A percentile compares a stretch with the other conserved stretches of the same genome.
Evolutionary conservation across 1,284 basidiomycete species (phyloP).

Genomic region (Trichosporon sp.): DNA sequence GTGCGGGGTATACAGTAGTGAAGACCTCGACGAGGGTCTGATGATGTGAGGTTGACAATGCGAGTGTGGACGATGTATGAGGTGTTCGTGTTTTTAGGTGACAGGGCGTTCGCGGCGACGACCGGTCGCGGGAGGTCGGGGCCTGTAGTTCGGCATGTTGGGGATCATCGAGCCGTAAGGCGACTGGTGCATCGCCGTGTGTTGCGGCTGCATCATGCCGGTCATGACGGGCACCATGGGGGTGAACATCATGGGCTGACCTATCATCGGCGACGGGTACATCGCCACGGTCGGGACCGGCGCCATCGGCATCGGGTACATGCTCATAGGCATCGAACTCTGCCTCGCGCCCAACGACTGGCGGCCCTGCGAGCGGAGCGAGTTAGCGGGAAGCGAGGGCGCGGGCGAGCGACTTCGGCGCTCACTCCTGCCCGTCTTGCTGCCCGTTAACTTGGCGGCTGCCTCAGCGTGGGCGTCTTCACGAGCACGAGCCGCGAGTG

Average conservation of each 20-base stretch:
- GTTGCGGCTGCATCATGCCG: conserved; percentile 1
- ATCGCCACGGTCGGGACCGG: neutral
- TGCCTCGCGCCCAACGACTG: conserved; percentile 2
- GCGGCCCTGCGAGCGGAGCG: conserved; percentile 13
- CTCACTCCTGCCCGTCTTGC: neutral
- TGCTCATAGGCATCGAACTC: neutral
- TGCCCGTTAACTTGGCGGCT: conserved; percentile 1
- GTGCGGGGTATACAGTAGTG: neutral
- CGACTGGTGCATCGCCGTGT: neutral
- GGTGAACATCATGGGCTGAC: conserved; percentile 12
- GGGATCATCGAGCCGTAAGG: conserved; percentile 7
- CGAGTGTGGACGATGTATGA: neutral
- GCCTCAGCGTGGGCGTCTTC: neutral
- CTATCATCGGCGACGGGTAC: conserved; percentile 4
- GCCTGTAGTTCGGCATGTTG: conserved; percentile 14
- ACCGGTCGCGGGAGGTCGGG: conserved; percentile 9
- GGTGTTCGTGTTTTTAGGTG: neutral
- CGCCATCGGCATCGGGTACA: conserved; percentile 7
- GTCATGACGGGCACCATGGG: conserved; percentile 4
- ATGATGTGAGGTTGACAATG: neutral
- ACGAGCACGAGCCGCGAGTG: neutral
- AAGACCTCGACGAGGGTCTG: neutral
- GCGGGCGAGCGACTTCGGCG: conserved; percentile 10
- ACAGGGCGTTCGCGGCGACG: conserved; percentile 21
- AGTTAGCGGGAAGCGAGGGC: conserved; percentile 8